Conservation (phyloP, 192 early-diverging fungal genomes). For the Backusella mclennaniae region DNA sequence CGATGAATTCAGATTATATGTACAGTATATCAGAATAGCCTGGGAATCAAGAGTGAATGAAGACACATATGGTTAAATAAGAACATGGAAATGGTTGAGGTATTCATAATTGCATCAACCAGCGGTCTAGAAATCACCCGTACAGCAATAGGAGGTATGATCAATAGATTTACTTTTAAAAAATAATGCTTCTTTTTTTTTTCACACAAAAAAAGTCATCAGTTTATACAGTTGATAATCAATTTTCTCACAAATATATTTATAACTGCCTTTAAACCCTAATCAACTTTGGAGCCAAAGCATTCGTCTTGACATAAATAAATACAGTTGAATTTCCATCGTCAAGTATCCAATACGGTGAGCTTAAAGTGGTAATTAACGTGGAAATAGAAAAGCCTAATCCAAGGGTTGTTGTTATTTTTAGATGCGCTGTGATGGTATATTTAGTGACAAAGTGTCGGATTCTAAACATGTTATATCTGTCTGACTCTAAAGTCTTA, state of each 20-base stretch:
- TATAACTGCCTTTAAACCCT: conserved; percentile 87
- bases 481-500: conserved; percentile 45
- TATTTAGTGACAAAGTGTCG: conserved; percentile 93
- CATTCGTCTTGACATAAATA: conserved; percentile 80
- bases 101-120: conserved; percentile 63
- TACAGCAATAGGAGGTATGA: conserved; percentile 74
- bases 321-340: conserved; percentile 90
- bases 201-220: background rate
- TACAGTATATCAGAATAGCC: background rate
- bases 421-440: conserved; percentile 81
- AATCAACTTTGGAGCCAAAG: conserved; percentile 87
- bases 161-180: conserved; percentile 77
- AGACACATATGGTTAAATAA: conserved; percentile 65
- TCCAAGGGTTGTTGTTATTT: background rate
- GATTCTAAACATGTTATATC: conserved; percentile 81
- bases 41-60: background rate
- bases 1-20: no score
- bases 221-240: background rate
- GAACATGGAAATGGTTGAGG: conserved; percentile 57
- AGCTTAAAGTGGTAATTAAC: conserved; percentile 66
- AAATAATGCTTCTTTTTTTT: background rate
- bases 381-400: background rate
- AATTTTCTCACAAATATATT: conserved; percentile 78
- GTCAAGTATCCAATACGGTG: conserved; percentile 83
- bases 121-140: conserved; percentile 80